These are phyloP conservation scores for Suhomyces bolitotheri DNA, from an alignment of 1,139 yeast species.

Conservation along the genomic window DNA sequence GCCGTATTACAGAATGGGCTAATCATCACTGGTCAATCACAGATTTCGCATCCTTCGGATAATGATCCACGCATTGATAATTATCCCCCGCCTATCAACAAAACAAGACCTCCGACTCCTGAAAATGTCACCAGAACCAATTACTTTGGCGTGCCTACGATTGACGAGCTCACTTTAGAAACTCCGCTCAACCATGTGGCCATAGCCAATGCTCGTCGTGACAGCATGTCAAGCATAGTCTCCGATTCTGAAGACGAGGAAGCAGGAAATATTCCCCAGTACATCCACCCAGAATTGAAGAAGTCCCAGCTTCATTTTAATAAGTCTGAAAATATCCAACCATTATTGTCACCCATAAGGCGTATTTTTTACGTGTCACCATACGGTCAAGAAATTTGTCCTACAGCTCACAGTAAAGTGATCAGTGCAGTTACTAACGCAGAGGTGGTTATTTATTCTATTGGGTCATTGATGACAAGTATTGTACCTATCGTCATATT, in stretches of 20 bases:
- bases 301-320: constrained; percentile 73
- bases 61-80: constrained; percentile 18
- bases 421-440: constrained; percentile 51
- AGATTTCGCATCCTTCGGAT: constrained; percentile 79
- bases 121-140: constrained; percentile 17
- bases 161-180: constrained; percentile 14
- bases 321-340: constrained; percentile 52
- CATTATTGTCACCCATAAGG: constrained; percentile 73
- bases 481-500: constrained; percentile 74
- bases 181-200: constrained; percentile 24
- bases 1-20: constrained; percentile 71
- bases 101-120: constrained; percentile 42
- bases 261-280: constrained; percentile 66
- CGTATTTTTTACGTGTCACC: constrained; percentile 82
- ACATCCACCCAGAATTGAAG: constrained; percentile 76
- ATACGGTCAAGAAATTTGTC: constrained; percentile 84
- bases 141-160: constrained; percentile 19
- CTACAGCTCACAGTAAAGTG: constrained; percentile 70
- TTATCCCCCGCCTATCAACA: constrained; percentile 41
- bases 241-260: constrained; percentile 35
- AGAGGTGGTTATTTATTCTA: constrained; percentile 68
- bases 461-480: constrained; percentile 88
- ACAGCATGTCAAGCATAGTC: constrained; percentile 8
- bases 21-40: constrained; percentile 89
- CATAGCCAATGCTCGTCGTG: constrained; percentile 8